These are phyloP conservation scores for Arctostaphylos glauca DNA, from an alignment of 148 eudicot genomes.

Conservation along the genomic window DNA sequence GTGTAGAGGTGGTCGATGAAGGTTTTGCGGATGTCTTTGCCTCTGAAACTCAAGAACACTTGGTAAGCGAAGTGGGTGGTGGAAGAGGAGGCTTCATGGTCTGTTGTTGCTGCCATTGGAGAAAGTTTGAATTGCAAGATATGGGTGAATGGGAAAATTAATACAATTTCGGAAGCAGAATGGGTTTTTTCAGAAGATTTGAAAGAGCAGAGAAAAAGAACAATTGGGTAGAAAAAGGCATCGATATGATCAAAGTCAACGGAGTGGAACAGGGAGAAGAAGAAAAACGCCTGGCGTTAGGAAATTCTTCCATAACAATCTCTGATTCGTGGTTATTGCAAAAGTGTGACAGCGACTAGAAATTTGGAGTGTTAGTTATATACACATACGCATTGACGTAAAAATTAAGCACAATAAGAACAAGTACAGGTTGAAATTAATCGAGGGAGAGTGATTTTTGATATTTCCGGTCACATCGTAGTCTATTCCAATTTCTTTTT, in stretches of 20 bases:
- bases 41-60: conserved; percentile 4
- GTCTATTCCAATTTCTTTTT: no score
- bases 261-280: no score
- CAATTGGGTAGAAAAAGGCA: not conserved
- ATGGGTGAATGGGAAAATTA: not conserved
- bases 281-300: no score
- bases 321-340: no score
- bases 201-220: not conserved
- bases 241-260: not conserved
- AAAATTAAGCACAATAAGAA: no score
- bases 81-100: not conserved
- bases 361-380: no score
- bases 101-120: not conserved
- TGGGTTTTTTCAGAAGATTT: not conserved
- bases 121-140: not conserved
- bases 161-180: not conserved
- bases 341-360: no score
- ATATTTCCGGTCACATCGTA: no score
- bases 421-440: no score
- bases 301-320: not conserved
- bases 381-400: no score
- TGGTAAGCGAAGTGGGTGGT: not conserved
- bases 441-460: no score
- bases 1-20: conserved; percentile 12
- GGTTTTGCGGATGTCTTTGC: not conserved